Evolutionary conservation across 2,329 filamentous ascomycete genomes (phyloP).

Genomic region (Epichloe scottii): DNA sequence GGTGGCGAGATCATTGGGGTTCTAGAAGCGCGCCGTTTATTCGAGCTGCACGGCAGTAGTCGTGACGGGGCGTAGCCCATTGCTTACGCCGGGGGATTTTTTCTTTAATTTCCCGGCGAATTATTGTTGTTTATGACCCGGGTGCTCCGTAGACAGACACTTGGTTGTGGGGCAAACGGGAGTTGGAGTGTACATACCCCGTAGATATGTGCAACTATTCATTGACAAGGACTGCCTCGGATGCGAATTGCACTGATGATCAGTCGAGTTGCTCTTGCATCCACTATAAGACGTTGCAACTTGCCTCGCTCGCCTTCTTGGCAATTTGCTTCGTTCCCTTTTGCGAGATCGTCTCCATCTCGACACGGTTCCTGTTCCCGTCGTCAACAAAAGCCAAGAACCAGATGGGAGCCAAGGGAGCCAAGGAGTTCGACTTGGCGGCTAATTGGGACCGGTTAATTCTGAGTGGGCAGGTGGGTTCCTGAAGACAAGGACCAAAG

Average conservation of each 20-base stretch:
- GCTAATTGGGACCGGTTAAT: too few species aligned
- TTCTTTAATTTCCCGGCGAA: background rate
- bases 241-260: background rate
- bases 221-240: background rate
- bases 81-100: background rate
- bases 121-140: background rate
- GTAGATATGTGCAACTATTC: too few species aligned
- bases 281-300: background rate
- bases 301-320: background rate
- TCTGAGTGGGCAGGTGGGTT: too few species aligned
- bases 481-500: too few species aligned
- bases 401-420: too few species aligned
- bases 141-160: too few species aligned
- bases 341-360: background rate
- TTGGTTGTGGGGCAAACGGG: too few species aligned
- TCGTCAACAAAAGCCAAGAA: too few species aligned
- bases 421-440: too few species aligned
- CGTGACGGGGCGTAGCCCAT: background rate
- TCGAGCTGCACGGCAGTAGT: conserved; percentile 2
- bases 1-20: conserved; percentile 14
- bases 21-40: conserved; percentile 7
- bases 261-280: background rate
- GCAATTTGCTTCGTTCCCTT: background rate
- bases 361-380: background rate
- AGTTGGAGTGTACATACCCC: too few species aligned